phyloP scores from a whole-genome alignment of 2,329 filamentous ascomycete species.

The Xylaria sp. region DNA sequence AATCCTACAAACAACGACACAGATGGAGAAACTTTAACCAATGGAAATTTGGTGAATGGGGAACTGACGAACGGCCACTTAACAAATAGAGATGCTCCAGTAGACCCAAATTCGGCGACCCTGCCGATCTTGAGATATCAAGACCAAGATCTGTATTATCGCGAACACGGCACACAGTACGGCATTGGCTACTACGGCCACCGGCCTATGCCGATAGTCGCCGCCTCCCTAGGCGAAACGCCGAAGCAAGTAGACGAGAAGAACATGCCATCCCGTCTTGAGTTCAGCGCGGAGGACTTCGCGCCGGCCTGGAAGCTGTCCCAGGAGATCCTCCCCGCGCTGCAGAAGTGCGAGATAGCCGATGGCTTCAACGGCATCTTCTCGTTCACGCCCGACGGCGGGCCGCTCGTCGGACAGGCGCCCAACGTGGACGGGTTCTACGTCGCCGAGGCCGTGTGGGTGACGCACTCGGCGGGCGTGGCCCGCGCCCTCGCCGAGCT shows the following conservation, averaged over 20 bases:
- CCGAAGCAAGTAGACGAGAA: conserved; percentile 34
- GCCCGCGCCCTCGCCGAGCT: conserved; percentile 38
- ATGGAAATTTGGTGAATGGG: conserved; percentile 14
- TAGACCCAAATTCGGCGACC: conserved; percentile 31
- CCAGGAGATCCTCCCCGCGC: conserved; percentile 34
- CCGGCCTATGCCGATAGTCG: conserved; percentile 35
- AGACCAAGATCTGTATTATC: conserved; percentile 39
- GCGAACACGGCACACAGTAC: conserved; percentile 36
- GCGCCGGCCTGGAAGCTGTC: conserved; percentile 37
- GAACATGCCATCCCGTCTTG: conserved; percentile 37
- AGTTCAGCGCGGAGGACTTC: conserved; percentile 36
- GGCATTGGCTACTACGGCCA: conserved; percentile 40
- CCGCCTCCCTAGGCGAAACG: conserved; percentile 27
- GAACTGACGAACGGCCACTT: conserved; percentile 16
- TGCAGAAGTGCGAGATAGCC: conserved; percentile 34
- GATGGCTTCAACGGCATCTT: conserved; percentile 40
- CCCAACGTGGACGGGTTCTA: conserved; percentile 40
- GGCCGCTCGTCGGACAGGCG: conserved; percentile 34
- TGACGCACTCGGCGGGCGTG: conserved; percentile 39
- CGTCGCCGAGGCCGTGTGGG: conserved; percentile 39
- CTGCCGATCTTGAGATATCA: conserved; percentile 37
- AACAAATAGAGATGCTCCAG: conserved; percentile 15
- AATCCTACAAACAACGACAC: neutral
- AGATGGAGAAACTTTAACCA: conserved; percentile 21
- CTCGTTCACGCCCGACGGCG: conserved; percentile 39